Conservation (phyloP, 2,329 filamentous ascomycete genomes). For the Bipolaris oryzae region DNA sequence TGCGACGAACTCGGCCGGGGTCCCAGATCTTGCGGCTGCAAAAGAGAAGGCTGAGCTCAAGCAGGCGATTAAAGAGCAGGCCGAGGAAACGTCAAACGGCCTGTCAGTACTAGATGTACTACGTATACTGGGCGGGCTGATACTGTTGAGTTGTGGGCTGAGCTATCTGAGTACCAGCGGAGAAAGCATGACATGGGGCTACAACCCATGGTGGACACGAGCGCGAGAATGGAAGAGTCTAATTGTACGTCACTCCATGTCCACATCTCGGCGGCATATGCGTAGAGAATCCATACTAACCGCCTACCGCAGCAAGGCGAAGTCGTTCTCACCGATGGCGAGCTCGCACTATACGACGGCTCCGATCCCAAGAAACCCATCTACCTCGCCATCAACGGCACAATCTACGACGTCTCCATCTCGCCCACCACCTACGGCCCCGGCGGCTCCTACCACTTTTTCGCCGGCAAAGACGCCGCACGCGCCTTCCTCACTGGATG, state of each 20-base stretch:
- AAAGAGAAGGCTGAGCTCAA: conserved; percentile 37
- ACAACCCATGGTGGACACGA: conserved; percentile 48
- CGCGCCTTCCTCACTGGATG: conserved; percentile 92
- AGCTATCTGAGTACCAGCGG: conserved; percentile 78
- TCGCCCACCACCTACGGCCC: conserved; percentile 63
- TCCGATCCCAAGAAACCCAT: conserved; percentile 75
- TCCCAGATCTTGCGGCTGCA: conserved; percentile 18
- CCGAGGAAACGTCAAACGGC: conserved; percentile 26
- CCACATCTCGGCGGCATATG: neutral
- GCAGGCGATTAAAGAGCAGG: conserved; percentile 32
- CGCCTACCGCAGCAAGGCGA: conserved; percentile 57
- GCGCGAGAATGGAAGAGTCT: conserved; percentile 43
- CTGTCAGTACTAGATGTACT: conserved; percentile 65
- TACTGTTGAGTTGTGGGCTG: conserved; percentile 69
- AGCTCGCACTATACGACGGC: conserved; percentile 81
- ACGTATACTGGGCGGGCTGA: conserved; percentile 70
- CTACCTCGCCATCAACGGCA: conserved; percentile 88
- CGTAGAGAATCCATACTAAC: neutral
- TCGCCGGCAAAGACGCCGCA: conserved; percentile 84
- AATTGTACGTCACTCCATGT: conserved; percentile 28
- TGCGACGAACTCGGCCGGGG: conserved; percentile 12
- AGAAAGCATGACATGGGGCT: conserved; percentile 55
- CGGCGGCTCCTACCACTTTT: conserved; percentile 84
- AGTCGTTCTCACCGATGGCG: conserved; percentile 71
- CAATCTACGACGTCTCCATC: conserved; percentile 81